Percentiles rank a stretch among this genome's conserved stretches.
phyloP scores from a whole-genome alignment of 129 eudicot species.

The Chrysanthemum makinoi region DNA sequence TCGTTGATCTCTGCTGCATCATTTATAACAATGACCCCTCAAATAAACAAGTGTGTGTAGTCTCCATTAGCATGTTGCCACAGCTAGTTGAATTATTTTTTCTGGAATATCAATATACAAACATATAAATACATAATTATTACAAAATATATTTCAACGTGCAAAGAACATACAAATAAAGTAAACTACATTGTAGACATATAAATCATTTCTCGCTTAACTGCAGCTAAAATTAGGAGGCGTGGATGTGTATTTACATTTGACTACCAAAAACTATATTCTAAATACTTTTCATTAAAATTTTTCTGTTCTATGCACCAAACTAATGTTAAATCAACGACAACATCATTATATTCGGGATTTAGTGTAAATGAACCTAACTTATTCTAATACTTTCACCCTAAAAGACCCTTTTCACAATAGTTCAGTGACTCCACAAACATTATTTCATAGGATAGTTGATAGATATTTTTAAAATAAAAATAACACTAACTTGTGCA shows the following conservation, averaged over 20 bases:
- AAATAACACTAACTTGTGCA: too few relatives aligned
- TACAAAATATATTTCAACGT: background rate
- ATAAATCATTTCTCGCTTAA: background rate
- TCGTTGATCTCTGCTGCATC: background rate
- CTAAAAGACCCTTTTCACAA: background rate
- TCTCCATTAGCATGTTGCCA: constrained; percentile 87
- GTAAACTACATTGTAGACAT: background rate
- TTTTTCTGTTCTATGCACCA: background rate
- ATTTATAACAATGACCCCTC: constrained; percentile 9
- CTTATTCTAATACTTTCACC: background rate
- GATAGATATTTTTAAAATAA: background rate
- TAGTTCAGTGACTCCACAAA: background rate
- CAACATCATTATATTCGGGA: background rate
- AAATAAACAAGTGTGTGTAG: constrained; percentile 76
- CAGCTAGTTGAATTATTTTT: constrained; percentile 55
- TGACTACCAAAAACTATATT: too few relatives aligned
- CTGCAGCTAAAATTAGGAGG: background rate
- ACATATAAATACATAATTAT: background rate
- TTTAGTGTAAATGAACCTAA: background rate
- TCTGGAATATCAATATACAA: constrained; percentile 41
- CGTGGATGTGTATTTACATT: too few relatives aligned
- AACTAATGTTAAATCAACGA: background rate
- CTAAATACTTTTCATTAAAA: too few relatives aligned
- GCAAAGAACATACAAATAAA: background rate
- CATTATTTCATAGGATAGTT: background rate